Conservation (phyloP, 129 eudicot genomes). For the Glebionis coronaria region DNA sequence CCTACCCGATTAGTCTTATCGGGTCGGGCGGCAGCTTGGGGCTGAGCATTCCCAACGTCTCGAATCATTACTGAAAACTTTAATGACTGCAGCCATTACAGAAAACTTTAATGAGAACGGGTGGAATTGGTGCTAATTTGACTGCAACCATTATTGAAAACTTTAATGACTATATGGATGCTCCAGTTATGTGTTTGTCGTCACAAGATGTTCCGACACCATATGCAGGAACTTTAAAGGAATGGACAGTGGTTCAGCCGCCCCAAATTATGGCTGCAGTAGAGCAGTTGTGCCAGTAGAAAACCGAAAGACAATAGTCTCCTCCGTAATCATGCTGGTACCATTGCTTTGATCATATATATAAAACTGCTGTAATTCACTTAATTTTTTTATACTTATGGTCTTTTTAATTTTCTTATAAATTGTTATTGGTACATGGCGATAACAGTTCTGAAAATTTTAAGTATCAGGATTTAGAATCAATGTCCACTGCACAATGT, state of each 20-base stretch:
- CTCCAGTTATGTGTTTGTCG: constrained; percentile 83
- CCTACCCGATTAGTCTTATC: too few species aligned
- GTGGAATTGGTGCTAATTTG: constrained; percentile 97
- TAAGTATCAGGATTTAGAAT: background rate
- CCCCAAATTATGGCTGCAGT: constrained; percentile 95
- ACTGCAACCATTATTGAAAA: constrained; percentile 86
- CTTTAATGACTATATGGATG: constrained; percentile 86
- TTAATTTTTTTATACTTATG: background rate
- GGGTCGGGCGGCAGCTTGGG: constrained; percentile 96
- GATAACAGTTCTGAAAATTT: background rate
- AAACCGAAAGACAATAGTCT: constrained; percentile 1
- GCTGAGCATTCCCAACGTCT: constrained; percentile 96
- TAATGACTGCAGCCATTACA: too few species aligned
- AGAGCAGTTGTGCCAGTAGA: constrained; percentile 81
- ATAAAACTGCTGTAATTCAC: background rate
- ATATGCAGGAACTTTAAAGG: constrained; percentile 83
- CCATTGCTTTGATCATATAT: background rate
- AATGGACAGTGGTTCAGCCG: constrained; percentile 92
- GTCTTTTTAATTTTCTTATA: background rate
- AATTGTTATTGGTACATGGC: constrained; percentile 29
- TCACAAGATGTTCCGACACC: constrained; percentile 99
- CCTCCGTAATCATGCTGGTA: constrained; percentile 2
- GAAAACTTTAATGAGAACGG: constrained; percentile 98
- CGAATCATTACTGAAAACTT: constrained; percentile 93
- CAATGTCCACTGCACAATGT: background rate